These are phyloP conservation scores for Aspergillus arachidicola DNA, from an alignment of 2,329 filamentous ascomycete genomes.

Conservation along the genomic window DNA sequence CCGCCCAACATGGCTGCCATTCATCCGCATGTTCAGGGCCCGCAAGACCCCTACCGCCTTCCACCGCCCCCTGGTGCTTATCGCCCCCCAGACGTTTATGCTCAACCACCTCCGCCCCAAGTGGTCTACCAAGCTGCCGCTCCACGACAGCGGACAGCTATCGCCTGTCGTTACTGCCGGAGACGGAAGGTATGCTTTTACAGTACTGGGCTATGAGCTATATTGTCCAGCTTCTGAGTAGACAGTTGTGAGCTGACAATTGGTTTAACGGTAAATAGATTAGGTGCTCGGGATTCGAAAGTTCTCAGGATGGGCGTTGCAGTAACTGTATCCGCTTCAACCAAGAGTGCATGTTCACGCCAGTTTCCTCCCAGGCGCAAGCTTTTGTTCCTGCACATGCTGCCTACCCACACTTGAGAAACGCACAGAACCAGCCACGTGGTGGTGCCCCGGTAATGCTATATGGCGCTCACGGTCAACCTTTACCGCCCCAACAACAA, in stretches of 20 bases:
- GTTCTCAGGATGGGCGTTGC: constrained; percentile 71
- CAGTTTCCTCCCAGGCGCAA: constrained; percentile 72
- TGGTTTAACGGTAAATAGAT: constrained; percentile 55
- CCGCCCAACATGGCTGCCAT: constrained; percentile 46
- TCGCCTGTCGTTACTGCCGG: constrained; percentile 55
- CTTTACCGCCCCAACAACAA: constrained; percentile 49
- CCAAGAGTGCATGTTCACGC: constrained; percentile 76
- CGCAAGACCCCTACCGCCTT: constrained; percentile 48
- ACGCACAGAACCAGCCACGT: constrained; percentile 35
- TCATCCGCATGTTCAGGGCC: constrained; percentile 42
- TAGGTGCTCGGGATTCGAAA: constrained; percentile 74
- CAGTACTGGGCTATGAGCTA: not conserved
- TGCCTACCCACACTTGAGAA: constrained; percentile 60
- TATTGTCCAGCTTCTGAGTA: not conserved
- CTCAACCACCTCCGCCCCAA: constrained; percentile 39
- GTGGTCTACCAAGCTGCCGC: constrained; percentile 49
- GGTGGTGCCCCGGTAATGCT: constrained; percentile 41
- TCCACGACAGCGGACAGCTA: constrained; percentile 54
- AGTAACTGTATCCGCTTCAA: constrained; percentile 73
- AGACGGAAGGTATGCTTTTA: constrained; percentile 51
- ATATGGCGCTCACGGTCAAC: constrained; percentile 55
- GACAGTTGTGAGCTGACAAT: constrained; percentile 13
- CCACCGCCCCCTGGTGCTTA: constrained; percentile 48
- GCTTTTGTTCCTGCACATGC: constrained; percentile 74
- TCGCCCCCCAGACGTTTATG: constrained; percentile 45